Evolutionary conservation across 371 early-diverging fungal genomes (phyloP).

Genomic region (Zancudomyces culisetae): DNA sequence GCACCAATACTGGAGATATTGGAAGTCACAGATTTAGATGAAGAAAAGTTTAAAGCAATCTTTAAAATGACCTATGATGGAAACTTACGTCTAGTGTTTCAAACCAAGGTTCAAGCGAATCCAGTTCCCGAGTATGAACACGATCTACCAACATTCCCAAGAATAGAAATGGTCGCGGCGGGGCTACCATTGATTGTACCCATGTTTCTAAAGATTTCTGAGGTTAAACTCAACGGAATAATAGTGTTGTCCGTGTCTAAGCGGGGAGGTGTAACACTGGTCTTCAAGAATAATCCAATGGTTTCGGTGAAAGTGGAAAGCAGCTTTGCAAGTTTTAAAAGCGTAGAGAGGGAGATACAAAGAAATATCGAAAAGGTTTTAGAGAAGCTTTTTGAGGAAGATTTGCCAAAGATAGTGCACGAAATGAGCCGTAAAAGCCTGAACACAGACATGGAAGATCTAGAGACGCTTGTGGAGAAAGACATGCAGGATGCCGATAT

Average conservation of each 20-base stretch:
- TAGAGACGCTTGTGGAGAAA: background rate
- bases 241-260: slow-evolving; percentile 84
- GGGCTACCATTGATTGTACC: slow-evolving; percentile 87
- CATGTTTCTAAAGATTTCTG: slow-evolving; percentile 77
- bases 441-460: background rate
- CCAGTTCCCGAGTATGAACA: slow-evolving; percentile 12
- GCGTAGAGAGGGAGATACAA: slow-evolving; percentile 71
- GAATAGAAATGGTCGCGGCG: slow-evolving; percentile 60
- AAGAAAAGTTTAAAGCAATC: slow-evolving; percentile 84
- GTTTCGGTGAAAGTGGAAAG: slow-evolving; percentile 80
- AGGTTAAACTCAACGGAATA: slow-evolving; percentile 75
- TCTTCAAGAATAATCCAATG: slow-evolving; percentile 91
- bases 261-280: slow-evolving; percentile 78
- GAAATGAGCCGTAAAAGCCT: slow-evolving; percentile 33
- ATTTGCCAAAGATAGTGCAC: slow-evolving; percentile 83
- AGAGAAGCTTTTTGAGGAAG: slow-evolving; percentile 73
- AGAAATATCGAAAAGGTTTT: slow-evolving; percentile 77
- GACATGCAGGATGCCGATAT: too few relatives aligned
- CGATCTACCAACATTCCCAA: slow-evolving; percentile 36
- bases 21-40: slow-evolving; percentile 88
- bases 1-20: slow-evolving; percentile 92
- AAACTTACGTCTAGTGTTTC: slow-evolving; percentile 78
- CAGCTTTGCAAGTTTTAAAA: slow-evolving; percentile 79
- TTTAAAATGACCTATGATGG: slow-evolving; percentile 84
- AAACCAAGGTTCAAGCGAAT: slow-evolving; percentile 75